These are phyloP conservation scores for Quercus ilex DNA, from an alignment of 306 rosid genomes.

Conservation along the genomic window DNA sequence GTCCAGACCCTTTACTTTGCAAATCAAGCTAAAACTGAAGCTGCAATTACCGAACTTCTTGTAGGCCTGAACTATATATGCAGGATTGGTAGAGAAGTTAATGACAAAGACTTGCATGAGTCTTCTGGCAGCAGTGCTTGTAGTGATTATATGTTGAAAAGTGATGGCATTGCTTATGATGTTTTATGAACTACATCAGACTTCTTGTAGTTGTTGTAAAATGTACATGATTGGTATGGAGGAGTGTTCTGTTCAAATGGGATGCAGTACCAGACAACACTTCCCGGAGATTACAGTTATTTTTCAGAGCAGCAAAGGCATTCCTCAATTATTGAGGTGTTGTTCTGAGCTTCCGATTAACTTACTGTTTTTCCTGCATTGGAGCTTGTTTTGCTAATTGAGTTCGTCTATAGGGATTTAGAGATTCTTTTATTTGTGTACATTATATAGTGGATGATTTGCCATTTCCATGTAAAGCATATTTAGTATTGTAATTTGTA, in stretches of 20 bases:
- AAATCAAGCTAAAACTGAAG: constrained; percentile 62
- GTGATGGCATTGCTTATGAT: constrained; percentile 13
- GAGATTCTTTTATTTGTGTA: constrained; percentile 4
- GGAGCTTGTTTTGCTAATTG: constrained; percentile 1
- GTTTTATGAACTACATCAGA: not conserved
- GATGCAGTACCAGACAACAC: constrained; percentile 4
- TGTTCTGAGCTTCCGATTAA: not conserved
- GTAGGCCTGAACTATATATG: constrained; percentile 69
- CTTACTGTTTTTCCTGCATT: not conserved
- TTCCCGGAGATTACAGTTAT: not conserved
- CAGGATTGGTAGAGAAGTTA: constrained; percentile 16
- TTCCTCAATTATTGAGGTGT: not conserved
- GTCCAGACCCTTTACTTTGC: constrained; percentile 84
- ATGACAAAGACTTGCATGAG: constrained; percentile 22
- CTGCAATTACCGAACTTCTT: constrained; percentile 69
- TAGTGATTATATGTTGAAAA: constrained; percentile 18
- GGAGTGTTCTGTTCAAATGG: constrained; percentile 22
- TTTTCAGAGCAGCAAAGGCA: not conserved
- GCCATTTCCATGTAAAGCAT: constrained; percentile 2
- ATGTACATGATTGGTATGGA: constrained; percentile 14
- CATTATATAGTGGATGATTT: not conserved
- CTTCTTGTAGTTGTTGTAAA: not conserved
- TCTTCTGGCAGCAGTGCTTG: constrained; percentile 10
- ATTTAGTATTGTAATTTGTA: not conserved
- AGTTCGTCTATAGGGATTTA: not conserved